These are phyloP conservation scores for Grosmannia serpens DNA, from an alignment of 2,329 filamentous ascomycete genomes.

Conservation along the genomic window DNA sequence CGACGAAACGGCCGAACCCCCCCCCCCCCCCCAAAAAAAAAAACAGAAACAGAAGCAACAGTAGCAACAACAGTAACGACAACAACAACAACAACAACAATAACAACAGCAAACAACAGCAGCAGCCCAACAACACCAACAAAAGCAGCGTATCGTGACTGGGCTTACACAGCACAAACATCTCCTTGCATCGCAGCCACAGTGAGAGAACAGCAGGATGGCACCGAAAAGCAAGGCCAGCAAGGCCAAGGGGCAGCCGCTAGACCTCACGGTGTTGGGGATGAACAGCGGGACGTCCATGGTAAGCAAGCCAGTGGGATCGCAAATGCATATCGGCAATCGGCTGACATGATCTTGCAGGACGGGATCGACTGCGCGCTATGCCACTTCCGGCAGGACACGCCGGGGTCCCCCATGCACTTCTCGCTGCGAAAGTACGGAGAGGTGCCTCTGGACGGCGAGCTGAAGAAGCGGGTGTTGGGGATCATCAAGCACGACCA, in stretches of 20 bases:
- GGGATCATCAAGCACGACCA: constrained; percentile 42
- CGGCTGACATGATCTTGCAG: constrained; percentile 20
- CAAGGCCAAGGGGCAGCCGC: constrained; percentile 13
- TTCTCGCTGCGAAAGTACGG: constrained; percentile 46
- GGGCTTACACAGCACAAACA: background rate
- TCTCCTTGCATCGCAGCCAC: background rate
- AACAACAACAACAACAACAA: background rate
- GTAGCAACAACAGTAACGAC: background rate
- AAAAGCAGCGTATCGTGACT: background rate
- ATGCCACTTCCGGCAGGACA: constrained; percentile 42
- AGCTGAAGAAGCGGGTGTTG: constrained; percentile 45
- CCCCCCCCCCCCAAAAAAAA: too few species aligned
- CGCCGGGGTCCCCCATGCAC: constrained; percentile 39
- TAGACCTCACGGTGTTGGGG: constrained; percentile 42
- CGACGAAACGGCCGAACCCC: background rate
- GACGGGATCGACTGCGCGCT: constrained; percentile 48
- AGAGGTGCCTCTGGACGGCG: constrained; percentile 40
- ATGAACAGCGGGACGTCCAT: constrained; percentile 42
- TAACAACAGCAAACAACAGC: background rate
- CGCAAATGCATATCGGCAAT: background rate
- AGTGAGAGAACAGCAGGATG: background rate
- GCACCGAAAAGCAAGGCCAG: background rate
- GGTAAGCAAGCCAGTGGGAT: constrained; percentile 14
- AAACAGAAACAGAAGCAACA: background rate
- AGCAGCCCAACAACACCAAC: too few species aligned